A percentile compares a stretch with the other conserved stretches of the same genome.
Conservation (phyloP, 306 rosid species). For the Casuarina equisetifolia region DNA sequence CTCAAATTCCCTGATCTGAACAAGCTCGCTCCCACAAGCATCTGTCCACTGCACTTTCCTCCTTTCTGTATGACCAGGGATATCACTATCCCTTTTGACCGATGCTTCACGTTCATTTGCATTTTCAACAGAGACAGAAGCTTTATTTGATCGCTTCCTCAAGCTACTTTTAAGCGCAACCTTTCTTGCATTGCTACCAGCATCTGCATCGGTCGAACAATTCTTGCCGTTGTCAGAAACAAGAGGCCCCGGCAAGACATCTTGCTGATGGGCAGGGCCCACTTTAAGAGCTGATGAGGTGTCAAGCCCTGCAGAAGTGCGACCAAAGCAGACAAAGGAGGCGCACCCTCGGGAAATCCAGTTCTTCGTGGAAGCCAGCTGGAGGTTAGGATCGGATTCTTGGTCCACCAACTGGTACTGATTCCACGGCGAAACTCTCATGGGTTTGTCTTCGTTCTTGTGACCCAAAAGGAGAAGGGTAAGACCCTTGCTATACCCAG, state of each 20-base stretch:
- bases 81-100: conserved; percentile 40
- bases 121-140: conserved; percentile 44
- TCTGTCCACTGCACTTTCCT: conserved; percentile 98
- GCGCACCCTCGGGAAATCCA: conserved; percentile 80
- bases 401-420: conserved; percentile 96
- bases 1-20: conserved; percentile 82
- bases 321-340: conserved; percentile 93
- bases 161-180: conserved; percentile 77
- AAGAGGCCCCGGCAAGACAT: conserved; percentile 50
- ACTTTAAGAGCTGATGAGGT: conserved; percentile 80
- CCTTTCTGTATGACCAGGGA: conserved; percentile 49
- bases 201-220: conserved; percentile 40
- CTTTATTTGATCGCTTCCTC: conserved; percentile 50
- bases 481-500: conserved; percentile 96
- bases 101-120: conserved; percentile 42
- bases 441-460: conserved; percentile 89
- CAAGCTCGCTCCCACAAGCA: conserved; percentile 81
- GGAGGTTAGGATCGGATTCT: conserved; percentile 88
- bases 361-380: conserved; percentile 94
- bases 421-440: conserved; percentile 98
- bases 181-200: conserved; percentile 41
- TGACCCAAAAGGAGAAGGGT: conserved; percentile 93
- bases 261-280: conserved; percentile 82
- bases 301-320: conserved; percentile 84
- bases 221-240: conserved; percentile 59